Evolutionary conservation across 2,329 filamentous ascomycete genomes (phyloP).

Genomic region (Pseudogymnoascus sp.): DNA sequence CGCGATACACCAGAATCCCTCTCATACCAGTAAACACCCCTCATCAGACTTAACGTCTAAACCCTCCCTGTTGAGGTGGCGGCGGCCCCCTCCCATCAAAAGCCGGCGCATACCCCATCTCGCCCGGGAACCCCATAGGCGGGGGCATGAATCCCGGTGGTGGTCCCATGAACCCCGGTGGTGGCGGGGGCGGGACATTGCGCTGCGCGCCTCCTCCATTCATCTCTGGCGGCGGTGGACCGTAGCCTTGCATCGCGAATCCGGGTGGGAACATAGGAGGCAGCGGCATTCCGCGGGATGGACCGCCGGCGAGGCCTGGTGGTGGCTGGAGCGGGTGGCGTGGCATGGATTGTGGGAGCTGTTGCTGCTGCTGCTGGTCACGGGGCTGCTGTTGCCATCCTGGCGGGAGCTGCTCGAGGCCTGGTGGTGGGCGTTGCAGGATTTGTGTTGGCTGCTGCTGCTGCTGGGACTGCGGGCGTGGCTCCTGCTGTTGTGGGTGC

Average conservation of each 20-base stretch:
- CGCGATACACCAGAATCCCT: background rate
- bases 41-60: background rate
- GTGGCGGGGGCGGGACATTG: slow-evolving; percentile 42
- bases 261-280: slow-evolving; percentile 54
- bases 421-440: slow-evolving; percentile 55
- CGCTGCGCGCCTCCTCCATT: slow-evolving; percentile 21
- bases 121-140: slow-evolving; percentile 49
- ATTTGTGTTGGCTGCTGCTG: slow-evolving; percentile 57
- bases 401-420: slow-evolving; percentile 52
- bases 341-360: slow-evolving; percentile 28
- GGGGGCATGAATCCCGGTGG: slow-evolving; percentile 48
- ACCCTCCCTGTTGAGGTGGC: slow-evolving; percentile 31
- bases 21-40: background rate
- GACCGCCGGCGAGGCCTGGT: slow-evolving; percentile 45
- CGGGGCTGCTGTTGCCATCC: slow-evolving; percentile 46
- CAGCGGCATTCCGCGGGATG: slow-evolving; percentile 38
- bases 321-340: slow-evolving; percentile 52
- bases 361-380: slow-evolving; percentile 27
- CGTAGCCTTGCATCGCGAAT: slow-evolving; percentile 45
- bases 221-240: slow-evolving; percentile 38
- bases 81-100: slow-evolving; percentile 52
- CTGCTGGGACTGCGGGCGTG: slow-evolving; percentile 39
- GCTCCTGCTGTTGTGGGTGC: slow-evolving; percentile 21
- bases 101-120: slow-evolving; percentile 40
- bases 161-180: slow-evolving; percentile 16